These are phyloP conservation scores for Myxozyma mucilagina DNA, from an alignment of 805 yeast species.

Conservation along the genomic window DNA sequence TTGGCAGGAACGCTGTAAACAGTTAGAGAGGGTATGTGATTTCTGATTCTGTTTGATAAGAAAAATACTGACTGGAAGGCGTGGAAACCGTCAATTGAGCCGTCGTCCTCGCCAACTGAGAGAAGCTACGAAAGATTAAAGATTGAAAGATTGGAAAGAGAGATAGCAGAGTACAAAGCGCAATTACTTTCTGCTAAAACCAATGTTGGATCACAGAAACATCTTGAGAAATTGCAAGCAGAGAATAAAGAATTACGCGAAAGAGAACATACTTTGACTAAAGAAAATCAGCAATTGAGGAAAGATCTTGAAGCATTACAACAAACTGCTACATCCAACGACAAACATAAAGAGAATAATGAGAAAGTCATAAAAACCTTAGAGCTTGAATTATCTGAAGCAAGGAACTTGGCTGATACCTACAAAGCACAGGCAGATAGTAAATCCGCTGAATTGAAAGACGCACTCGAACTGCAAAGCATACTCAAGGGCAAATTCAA, in stretches of 20 bases:
- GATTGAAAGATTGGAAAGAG: too few species aligned
- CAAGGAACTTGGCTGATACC: neutral
- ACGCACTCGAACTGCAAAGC: neutral
- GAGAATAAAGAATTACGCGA: too few species aligned
- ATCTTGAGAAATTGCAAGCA: too few species aligned
- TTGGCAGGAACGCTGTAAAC: conserved; percentile 13
- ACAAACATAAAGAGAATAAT: too few species aligned
- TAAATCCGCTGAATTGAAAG: neutral
- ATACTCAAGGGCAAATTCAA: conserved; percentile 1
- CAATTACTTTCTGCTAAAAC: too few species aligned
- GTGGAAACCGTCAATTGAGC: conserved; percentile 1
- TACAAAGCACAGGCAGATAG: neutral
- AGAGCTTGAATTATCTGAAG: neutral
- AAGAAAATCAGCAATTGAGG: too few species aligned
- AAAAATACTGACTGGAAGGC: neutral
- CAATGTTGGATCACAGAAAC: too few species aligned
- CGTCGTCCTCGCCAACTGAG: neutral
- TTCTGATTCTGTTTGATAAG: neutral
- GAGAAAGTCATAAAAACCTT: neutral
- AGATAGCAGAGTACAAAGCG: too few species aligned
- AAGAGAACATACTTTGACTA: too few species aligned
- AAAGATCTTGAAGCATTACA: too few species aligned
- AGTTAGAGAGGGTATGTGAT: neutral
- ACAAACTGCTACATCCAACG: too few species aligned
- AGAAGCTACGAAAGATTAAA: too few species aligned